Percentiles rank a stretch among this genome's conserved stretches.
Evolutionary conservation across 257 asterid species (phyloP).

Genomic region (Haberlea rhodopensis): DNA sequence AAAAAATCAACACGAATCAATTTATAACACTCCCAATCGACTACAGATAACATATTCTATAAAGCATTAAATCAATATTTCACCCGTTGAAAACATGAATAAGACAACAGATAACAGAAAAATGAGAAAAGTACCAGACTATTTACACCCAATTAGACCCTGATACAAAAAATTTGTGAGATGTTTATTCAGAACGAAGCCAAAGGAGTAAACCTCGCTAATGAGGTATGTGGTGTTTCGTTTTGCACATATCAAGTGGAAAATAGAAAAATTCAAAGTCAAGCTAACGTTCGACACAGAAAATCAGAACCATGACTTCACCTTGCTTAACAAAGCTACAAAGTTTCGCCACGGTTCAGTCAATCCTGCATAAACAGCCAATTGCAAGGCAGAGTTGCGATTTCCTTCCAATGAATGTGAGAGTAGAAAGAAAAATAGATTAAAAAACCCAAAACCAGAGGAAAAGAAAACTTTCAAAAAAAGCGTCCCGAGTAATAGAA

Average conservation of each 20-base stretch:
- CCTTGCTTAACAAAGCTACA: slow-evolving; percentile 14
- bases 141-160: slow-evolving; percentile 18
- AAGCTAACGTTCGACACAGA: slow-evolving; percentile 21
- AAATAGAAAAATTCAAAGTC: slow-evolving; percentile 19
- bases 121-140: slow-evolving; percentile 9
- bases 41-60: slow-evolving; percentile 24
- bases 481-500: too few relatives aligned
- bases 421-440: slow-evolving; percentile 1
- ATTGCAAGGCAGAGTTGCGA: slow-evolving; percentile 26
- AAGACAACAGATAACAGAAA: slow-evolving; percentile 22
- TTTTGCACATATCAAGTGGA: slow-evolving; percentile 27
- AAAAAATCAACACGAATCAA: slow-evolving; percentile 22
- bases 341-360: slow-evolving; percentile 18
- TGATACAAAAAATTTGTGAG: slow-evolving; percentile 17
- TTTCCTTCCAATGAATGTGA: slow-evolving; percentile 10
- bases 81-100: slow-evolving; percentile 15
- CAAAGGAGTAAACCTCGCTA: slow-evolving; percentile 21
- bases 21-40: slow-evolving; percentile 22
- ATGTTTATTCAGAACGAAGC: slow-evolving; percentile 20
- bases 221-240: slow-evolving; percentile 13
- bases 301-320: slow-evolving; percentile 26
- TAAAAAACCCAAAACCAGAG: too few relatives aligned
- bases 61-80: slow-evolving; percentile 27
- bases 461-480: too few relatives aligned
- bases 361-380: slow-evolving; percentile 39